Evolutionary conservation across 2,329 filamentous ascomycete genomes (phyloP).

Genomic region (Xylaria sp.): DNA sequence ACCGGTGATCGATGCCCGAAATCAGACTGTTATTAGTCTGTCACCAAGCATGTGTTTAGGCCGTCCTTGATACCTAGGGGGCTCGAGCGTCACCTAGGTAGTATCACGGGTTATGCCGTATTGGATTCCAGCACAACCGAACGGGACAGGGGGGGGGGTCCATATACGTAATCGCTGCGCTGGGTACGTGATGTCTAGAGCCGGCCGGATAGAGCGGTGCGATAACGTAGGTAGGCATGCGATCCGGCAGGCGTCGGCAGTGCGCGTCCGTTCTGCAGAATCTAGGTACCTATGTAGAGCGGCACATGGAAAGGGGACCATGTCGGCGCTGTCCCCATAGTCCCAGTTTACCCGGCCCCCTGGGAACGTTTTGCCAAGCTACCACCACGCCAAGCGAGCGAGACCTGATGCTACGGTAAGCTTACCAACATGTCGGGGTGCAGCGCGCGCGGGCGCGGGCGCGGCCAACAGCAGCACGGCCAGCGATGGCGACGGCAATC

Average conservation of each 20-base stretch:
- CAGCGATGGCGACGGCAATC: background rate
- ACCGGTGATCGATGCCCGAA: constrained; percentile 12
- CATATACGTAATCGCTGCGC: constrained; percentile 15
- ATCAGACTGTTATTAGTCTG: constrained; percentile 13
- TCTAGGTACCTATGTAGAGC: background rate
- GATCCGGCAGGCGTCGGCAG: too few relatives aligned
- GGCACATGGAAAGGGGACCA: too few relatives aligned
- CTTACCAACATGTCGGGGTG: background rate
- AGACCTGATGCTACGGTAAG: background rate
- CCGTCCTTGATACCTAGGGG: too few relatives aligned
- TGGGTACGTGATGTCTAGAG: too few relatives aligned
- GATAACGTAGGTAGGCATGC: too few relatives aligned
- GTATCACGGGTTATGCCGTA: background rate
- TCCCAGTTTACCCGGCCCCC: background rate
- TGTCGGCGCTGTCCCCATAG: too few relatives aligned
- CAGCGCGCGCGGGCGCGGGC: too few relatives aligned
- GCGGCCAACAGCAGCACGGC: too few relatives aligned
- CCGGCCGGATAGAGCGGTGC: too few relatives aligned
- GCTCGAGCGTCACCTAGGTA: too few relatives aligned
- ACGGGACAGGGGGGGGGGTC: constrained; percentile 7
- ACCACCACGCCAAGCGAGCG: background rate
- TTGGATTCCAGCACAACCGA: background rate
- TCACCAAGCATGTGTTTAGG: background rate
- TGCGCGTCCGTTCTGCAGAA: background rate
- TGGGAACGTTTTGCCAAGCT: background rate